Conservation (phyloP, 176 grass and related monocot species). For the Poa annua region DNA sequence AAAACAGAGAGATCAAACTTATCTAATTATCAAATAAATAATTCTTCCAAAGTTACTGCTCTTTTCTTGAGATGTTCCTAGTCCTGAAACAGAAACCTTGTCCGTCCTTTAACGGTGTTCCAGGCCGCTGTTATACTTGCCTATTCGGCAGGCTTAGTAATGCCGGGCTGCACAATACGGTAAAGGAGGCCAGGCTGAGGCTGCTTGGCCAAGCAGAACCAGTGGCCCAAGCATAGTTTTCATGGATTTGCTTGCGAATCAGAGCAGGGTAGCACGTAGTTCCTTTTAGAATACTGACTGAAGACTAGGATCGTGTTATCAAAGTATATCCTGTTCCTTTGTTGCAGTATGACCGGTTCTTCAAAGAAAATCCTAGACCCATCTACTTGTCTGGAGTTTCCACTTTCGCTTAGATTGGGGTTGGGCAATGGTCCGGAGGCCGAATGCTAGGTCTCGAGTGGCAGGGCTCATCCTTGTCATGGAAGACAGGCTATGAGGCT, state of each 20-base stretch:
- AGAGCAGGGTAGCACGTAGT: neutral
- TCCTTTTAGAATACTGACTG: neutral
- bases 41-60: neutral
- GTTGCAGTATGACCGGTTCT: neutral
- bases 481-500: too few species aligned
- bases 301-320: neutral
- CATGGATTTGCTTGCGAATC: neutral
- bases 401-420: neutral
- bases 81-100: neutral
- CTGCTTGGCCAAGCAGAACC: neutral
- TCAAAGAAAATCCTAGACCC: neutral
- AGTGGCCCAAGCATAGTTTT: neutral
- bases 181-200: neutral
- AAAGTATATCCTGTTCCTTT: neutral
- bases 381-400: constrained; percentile 12
- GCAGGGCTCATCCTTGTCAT: neutral
- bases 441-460: too few species aligned
- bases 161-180: neutral
- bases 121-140: neutral
- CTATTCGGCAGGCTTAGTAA: neutral
- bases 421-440: neutral
- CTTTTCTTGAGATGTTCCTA: constrained; percentile 5
- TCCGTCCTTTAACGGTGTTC: neutral
- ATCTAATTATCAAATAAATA: neutral
- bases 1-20: neutral